These are phyloP conservation scores for Ophiobolus disseminans DNA, from an alignment of 2,329 filamentous ascomycete species.

Conservation along the genomic window DNA sequence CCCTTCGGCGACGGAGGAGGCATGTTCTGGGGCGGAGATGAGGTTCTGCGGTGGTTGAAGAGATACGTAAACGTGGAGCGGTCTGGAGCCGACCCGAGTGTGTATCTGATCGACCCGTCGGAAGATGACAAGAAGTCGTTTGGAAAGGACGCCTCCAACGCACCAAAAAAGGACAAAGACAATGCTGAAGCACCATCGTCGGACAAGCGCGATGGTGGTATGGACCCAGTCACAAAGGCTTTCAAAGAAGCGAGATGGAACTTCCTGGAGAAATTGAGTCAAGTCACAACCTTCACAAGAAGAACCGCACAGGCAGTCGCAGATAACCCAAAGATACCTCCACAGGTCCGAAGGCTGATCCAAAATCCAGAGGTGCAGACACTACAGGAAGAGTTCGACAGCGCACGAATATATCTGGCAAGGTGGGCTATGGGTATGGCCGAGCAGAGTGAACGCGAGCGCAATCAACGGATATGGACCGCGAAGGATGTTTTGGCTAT, in stretches of 20 bases:
- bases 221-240: constrained; percentile 93
- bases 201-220: constrained; percentile 68
- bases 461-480: constrained; percentile 88
- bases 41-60: constrained; percentile 89
- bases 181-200: constrained; percentile 35
- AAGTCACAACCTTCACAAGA: constrained; percentile 94
- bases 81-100: constrained; percentile 84
- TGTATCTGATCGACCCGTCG: constrained; percentile 88
- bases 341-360: constrained; percentile 83
- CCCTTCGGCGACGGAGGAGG: constrained; percentile 84
- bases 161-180: constrained; percentile 44
- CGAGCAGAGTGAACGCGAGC: constrained; percentile 91
- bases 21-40: constrained; percentile 98
- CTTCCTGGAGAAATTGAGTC: constrained; percentile 93
- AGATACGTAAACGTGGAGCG: constrained; percentile 83
- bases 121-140: constrained; percentile 86
- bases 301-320: constrained; percentile 90
- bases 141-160: constrained; percentile 64
- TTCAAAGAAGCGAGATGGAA: constrained; percentile 97
- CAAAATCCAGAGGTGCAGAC: constrained; percentile 94
- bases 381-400: constrained; percentile 95
- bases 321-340: constrained; percentile 89
- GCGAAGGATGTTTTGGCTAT: constrained; percentile 90
- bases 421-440: constrained; percentile 99
- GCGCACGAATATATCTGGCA: constrained; percentile 89